Conservation (phyloP, 129 eudicot genomes). For the Flaveria ramosissima region DNA sequence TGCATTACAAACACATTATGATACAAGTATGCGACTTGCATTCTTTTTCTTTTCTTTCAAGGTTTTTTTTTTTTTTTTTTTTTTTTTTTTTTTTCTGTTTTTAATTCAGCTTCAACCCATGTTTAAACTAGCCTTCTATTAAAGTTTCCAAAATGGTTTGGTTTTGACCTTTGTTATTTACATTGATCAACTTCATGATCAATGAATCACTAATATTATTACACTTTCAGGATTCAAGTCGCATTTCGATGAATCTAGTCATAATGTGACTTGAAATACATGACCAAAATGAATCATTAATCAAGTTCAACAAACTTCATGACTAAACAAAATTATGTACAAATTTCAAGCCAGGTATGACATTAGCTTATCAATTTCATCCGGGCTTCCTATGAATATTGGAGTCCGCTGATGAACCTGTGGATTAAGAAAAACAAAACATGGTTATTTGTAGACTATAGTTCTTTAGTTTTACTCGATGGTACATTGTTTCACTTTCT, state of each 20-base stretch:
- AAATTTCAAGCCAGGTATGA: slow-evolving; percentile 54
- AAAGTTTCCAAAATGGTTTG: slow-evolving; percentile 4
- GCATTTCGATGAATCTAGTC: slow-evolving; percentile 5
- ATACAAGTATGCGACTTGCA: slow-evolving; percentile 36
- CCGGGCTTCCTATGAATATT: slow-evolving; percentile 84
- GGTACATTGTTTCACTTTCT: slow-evolving; percentile 13
- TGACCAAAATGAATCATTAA: slow-evolving; percentile 14
- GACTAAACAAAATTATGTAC: slow-evolving; percentile 2
- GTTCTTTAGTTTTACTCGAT: background rate
- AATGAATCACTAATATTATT: background rate
- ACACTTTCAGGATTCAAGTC: background rate
- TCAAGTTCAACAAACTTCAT: slow-evolving; percentile 17
- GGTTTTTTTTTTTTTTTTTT: background rate
- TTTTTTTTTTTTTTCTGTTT: background rate
- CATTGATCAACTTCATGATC: background rate
- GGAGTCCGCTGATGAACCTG: slow-evolving; percentile 97
- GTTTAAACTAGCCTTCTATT: slow-evolving; percentile 18
- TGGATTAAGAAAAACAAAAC: slow-evolving; percentile 1
- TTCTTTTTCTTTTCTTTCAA: slow-evolving; percentile 7
- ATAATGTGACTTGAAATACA: slow-evolving; percentile 10
- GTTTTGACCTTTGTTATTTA: slow-evolving; percentile 1
- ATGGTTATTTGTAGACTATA: slow-evolving; percentile 9
- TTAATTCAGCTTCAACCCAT: slow-evolving; percentile 13
- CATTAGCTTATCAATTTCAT: slow-evolving; percentile 72
- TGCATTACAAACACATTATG: slow-evolving; percentile 25